Conservation (phyloP, 306 rosid genomes). For the Vigna reflexopilosa region DNA sequence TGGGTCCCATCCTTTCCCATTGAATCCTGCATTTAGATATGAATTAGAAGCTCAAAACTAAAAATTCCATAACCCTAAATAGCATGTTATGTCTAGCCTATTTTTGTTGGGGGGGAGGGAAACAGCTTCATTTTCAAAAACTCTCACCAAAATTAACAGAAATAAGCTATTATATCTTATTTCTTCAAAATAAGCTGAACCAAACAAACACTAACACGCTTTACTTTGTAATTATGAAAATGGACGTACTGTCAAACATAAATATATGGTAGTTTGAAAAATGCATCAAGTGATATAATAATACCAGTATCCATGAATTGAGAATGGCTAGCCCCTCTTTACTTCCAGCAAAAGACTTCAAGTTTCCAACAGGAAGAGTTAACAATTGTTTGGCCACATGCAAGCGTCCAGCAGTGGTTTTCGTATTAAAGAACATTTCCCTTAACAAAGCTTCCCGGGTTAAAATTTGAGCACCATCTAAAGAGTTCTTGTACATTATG, state of each 20-base stretch:
- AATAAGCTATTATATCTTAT: neutral
- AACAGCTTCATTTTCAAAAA: neutral
- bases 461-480: conserved; percentile 66
- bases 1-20: conserved; percentile 99
- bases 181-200: conserved; percentile 3
- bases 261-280: conserved; percentile 24
- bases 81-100: neutral
- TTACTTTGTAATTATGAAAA: conserved; percentile 29
- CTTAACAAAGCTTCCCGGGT: conserved; percentile 71
- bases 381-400: conserved; percentile 86
- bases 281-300: conserved; percentile 26
- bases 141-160: neutral
- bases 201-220: conserved; percentile 6
- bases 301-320: conserved; percentile 97
- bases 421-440: conserved; percentile 83
- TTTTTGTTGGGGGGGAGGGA: too few species aligned
- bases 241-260: conserved; percentile 12
- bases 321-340: conserved; percentile 85
- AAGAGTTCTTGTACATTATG: conserved; percentile 69
- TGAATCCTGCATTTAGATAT: conserved; percentile 70
- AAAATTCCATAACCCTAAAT: conserved; percentile 33
- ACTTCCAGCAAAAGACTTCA: conserved; percentile 97
- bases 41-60: conserved; percentile 42
- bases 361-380: conserved; percentile 72
- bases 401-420: conserved; percentile 89